These are phyloP conservation scores for Circinella umbellata DNA, from an alignment of 371 early-diverging fungal genomes.

Conservation along the genomic window DNA sequence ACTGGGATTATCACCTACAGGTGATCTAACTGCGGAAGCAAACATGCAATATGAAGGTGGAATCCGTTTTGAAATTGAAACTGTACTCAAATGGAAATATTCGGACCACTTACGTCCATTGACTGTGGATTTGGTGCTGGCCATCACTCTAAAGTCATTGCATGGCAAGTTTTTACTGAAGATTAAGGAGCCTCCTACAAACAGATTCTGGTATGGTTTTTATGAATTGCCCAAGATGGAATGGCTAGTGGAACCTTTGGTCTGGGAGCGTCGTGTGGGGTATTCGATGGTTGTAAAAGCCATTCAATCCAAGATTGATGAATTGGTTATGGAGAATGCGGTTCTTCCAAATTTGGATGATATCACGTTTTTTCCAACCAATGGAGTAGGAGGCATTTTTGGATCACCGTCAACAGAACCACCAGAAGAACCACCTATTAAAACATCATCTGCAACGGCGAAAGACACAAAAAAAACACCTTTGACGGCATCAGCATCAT, in stretches of 20 bases:
- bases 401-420: background rate
- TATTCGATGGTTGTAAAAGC: constrained; percentile 82
- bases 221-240: constrained; percentile 82
- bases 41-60: constrained; percentile 83
- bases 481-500: background rate
- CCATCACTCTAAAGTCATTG: constrained; percentile 72
- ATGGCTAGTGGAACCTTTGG: constrained; percentile 84
- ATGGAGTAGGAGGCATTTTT: constrained; percentile 68
- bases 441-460: background rate
- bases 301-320: constrained; percentile 84
- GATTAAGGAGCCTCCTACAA: constrained; percentile 86
- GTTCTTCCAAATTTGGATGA: constrained; percentile 94
- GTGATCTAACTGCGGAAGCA: constrained; percentile 77
- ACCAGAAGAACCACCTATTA: background rate
- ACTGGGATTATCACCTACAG: constrained; percentile 66
- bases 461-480: background rate
- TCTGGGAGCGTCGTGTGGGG: constrained; percentile 83
- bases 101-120: constrained; percentile 64
- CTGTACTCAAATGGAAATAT: constrained; percentile 62
- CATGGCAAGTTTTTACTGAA: constrained; percentile 78
- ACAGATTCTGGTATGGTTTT: constrained; percentile 91
- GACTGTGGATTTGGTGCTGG: constrained; percentile 78
- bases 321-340: constrained; percentile 79
- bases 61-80: constrained; percentile 74
- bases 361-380: constrained; percentile 77